Evolutionary conservation across 345 rosid species (phyloP).

Genomic region (Camelina neglecta): DNA sequence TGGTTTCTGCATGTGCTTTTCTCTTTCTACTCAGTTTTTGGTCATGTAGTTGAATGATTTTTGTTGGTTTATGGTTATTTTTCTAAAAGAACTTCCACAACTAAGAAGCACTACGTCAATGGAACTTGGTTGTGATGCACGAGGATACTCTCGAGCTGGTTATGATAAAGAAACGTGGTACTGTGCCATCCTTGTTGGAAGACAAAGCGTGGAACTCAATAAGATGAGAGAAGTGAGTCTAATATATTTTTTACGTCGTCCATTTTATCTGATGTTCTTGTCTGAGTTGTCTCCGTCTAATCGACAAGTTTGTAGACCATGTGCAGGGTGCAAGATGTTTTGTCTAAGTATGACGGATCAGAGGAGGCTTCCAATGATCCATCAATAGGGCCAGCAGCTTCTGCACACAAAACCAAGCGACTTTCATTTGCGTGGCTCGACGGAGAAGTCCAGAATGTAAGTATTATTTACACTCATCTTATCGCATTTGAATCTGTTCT

Average conservation of each 20-base stretch:
- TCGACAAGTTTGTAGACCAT: slow-evolving; percentile 66
- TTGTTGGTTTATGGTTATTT: slow-evolving; percentile 32
- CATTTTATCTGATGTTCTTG: slow-evolving; percentile 1
- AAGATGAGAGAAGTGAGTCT: slow-evolving; percentile 87
- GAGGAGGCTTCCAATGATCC: slow-evolving; percentile 50
- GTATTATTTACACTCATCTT: slow-evolving; percentile 31
- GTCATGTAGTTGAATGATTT: slow-evolving; percentile 28
- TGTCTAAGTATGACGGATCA: slow-evolving; percentile 50
- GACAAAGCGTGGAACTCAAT: slow-evolving; percentile 79
- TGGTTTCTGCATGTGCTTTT: slow-evolving; percentile 21
- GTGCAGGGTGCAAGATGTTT: slow-evolving; percentile 76
- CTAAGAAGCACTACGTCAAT: slow-evolving; percentile 79
- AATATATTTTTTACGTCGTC: slow-evolving; percentile 1
- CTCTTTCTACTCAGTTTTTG: slow-evolving; percentile 19
- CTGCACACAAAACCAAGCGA: slow-evolving; percentile 64
- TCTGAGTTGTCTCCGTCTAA: slow-evolving; percentile 32
- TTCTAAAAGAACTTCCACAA: slow-evolving; percentile 74
- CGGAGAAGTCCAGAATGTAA: slow-evolving; percentile 85
- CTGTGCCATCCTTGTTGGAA: slow-evolving; percentile 90
- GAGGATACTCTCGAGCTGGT: slow-evolving; percentile 91
- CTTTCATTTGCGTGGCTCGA: slow-evolving; percentile 91
- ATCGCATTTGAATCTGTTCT: slow-evolving; percentile 3
- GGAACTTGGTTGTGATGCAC: slow-evolving; percentile 94
- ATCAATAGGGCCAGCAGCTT: slow-evolving; percentile 49
- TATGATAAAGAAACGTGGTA: slow-evolving; percentile 73